Percentiles rank a stretch among this genome's conserved stretches.
These are phyloP conservation scores for Cymbopogon citratus DNA, from an alignment of 176 grass and related monocot species.

Conservation along the genomic window DNA sequence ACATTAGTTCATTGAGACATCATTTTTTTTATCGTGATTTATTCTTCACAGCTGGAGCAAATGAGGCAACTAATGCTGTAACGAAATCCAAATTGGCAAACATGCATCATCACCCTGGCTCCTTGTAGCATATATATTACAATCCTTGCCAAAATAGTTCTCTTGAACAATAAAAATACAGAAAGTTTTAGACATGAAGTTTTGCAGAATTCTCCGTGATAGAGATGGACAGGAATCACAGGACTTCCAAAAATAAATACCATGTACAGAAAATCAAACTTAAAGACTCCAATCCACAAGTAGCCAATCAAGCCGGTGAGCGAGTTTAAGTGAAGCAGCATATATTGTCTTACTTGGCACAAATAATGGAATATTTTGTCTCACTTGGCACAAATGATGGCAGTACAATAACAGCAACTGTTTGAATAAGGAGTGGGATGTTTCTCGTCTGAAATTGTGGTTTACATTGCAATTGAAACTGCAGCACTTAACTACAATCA, in stretches of 20 bases:
- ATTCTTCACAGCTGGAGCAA: background rate
- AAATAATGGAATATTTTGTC: background rate
- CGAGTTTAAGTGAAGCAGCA: background rate
- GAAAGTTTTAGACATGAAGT: background rate
- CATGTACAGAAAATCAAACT: background rate
- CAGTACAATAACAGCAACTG: background rate
- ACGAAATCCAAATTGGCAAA: background rate
- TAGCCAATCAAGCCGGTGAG: background rate
- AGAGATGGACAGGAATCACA: background rate
- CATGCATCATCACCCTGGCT: background rate
- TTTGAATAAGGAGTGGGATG: background rate
- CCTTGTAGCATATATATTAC: constrained; percentile 1
- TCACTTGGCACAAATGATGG: background rate
- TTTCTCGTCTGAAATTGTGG: background rate
- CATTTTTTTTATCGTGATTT: background rate
- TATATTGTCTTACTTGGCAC: background rate
- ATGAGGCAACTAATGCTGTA: constrained; percentile 6
- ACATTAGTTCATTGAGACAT: background rate
- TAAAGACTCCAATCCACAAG: constrained; percentile 3
- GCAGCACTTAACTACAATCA: background rate
- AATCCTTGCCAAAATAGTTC: background rate
- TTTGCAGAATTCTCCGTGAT: background rate
- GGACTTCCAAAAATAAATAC: background rate
- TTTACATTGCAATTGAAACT: background rate
- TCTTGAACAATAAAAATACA: background rate